These are phyloP conservation scores for Begonia masoniana DNA, from an alignment of 306 rosid genomes.

Conservation along the genomic window DNA sequence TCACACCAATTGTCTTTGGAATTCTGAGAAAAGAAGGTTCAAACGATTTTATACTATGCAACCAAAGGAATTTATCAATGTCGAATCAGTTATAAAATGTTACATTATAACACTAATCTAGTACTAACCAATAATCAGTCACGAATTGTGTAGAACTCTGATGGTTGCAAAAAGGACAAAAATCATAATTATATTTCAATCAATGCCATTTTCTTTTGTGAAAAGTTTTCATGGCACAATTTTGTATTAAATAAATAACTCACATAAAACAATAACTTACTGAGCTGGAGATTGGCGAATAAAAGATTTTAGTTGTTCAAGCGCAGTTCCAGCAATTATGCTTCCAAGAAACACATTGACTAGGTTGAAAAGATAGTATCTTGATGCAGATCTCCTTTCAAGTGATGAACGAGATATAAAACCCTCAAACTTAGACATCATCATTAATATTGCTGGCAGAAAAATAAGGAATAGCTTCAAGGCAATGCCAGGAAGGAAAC, in stretches of 20 bases:
- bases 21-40: constrained; percentile 29
- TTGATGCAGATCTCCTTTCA: constrained; percentile 82
- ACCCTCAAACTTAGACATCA: constrained; percentile 97
- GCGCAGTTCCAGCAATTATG: constrained; percentile 70
- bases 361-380: constrained; percentile 71
- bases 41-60: too few species aligned
- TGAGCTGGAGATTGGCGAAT: constrained; percentile 45
- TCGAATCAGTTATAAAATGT: too few species aligned
- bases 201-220: background rate
- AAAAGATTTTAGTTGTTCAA: constrained; percentile 66
- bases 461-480: constrained; percentile 92
- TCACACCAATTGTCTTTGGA: constrained; percentile 70
- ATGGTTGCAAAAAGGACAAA: background rate
- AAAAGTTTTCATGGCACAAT: too few species aligned
- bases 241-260: background rate
- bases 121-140: too few species aligned
- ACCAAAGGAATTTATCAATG: too few species aligned
- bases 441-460: constrained; percentile 87
- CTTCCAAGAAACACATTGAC: constrained; percentile 90
- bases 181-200: background rate
- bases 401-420: constrained; percentile 57
- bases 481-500: constrained; percentile 85
- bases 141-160: background rate
- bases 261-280: constrained; percentile 20
- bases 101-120: background rate